Evolutionary conservation across 208 protist species (phyloP).

Genomic region (Vickermania ingenoplastis): DNA sequence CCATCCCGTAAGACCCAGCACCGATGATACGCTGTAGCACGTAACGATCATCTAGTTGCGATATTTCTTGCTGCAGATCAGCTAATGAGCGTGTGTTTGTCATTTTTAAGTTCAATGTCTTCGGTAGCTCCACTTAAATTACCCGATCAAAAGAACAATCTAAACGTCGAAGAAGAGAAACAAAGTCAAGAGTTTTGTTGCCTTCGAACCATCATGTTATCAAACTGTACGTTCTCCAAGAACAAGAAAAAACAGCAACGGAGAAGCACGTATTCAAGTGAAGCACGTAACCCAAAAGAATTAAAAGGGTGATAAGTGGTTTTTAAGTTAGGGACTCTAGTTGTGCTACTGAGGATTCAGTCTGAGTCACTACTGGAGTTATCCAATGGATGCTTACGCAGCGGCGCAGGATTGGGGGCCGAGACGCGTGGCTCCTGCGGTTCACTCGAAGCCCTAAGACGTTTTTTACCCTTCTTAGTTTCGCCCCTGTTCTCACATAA

Average conservation of each 20-base stretch:
- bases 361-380: too few relatives aligned
- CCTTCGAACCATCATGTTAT: neutral
- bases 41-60: conserved; percentile 75
- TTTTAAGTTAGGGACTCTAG: neutral
- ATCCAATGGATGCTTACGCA: too few relatives aligned
- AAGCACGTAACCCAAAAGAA: neutral
- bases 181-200: neutral
- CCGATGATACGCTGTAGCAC: conserved; percentile 85
- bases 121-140: neutral
- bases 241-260: neutral
- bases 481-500: too few relatives aligned
- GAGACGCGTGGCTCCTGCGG: too few relatives aligned
- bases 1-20: conserved; percentile 85
- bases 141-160: neutral
- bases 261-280: neutral
- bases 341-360: too few relatives aligned
- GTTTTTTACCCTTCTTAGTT: too few relatives aligned
- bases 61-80: conserved; percentile 78
- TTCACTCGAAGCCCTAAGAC: too few relatives aligned
- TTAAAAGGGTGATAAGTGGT: neutral
- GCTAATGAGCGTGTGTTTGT: conserved; percentile 17
- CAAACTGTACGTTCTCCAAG: too few relatives aligned
- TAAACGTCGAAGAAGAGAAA: neutral
- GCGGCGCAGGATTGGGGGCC: too few relatives aligned
- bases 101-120: neutral